Conservation (phyloP, 1,139 yeast species). For the Lodderomyces metapsilosis region DNA sequence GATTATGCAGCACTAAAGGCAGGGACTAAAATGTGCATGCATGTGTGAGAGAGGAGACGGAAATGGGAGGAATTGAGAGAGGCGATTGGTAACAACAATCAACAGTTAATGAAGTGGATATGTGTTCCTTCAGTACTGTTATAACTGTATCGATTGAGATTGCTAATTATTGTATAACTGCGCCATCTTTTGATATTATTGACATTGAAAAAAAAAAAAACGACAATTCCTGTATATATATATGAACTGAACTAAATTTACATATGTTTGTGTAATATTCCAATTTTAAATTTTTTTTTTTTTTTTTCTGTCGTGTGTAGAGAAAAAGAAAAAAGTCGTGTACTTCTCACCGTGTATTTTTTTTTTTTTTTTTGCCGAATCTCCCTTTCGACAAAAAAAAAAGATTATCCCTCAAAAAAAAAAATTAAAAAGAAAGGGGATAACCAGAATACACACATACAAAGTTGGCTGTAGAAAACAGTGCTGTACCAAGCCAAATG, state of each 20-base stretch:
- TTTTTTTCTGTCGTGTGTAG: background rate
- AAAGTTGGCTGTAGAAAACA: too few species aligned
- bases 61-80: too few species aligned
- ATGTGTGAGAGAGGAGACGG: background rate
- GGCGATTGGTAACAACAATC: too few species aligned
- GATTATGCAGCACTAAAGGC: background rate
- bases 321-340: background rate
- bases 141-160: too few species aligned
- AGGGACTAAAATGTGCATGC: background rate
- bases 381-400: background rate
- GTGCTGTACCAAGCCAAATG: too few species aligned
- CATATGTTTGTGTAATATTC: conserved; percentile 1
- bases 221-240: background rate
- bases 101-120: too few species aligned
- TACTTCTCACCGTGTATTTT: background rate
- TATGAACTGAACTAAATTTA: too few species aligned
- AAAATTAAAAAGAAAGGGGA: background rate
- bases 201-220: too few species aligned
- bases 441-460: too few species aligned
- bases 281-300: background rate
- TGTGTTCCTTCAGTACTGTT: too few species aligned
- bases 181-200: too few species aligned
- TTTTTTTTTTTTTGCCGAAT: background rate
- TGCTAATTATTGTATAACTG: too few species aligned
- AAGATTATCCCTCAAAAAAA: background rate